Evolutionary conservation across 148 eudicot genomes (phyloP).

Genomic region (Spergularia marina): DNA sequence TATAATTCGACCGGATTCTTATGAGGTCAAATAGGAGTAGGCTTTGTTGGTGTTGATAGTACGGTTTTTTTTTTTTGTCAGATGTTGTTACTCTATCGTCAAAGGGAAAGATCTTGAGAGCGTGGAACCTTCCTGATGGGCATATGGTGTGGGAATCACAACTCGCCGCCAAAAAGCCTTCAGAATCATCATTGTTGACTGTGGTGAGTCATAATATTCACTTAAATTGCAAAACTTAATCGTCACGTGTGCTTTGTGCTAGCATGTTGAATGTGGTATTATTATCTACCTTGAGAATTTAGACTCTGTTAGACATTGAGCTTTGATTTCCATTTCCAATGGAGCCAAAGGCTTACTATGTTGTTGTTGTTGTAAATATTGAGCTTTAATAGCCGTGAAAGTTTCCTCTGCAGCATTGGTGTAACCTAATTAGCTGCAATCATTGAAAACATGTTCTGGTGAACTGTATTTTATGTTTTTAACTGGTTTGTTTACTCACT

Average conservation of each 20-base stretch:
- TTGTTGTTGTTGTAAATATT: background rate
- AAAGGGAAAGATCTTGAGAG: constrained; percentile 76
- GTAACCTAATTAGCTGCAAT: constrained; percentile 3
- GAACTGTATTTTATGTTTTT: background rate
- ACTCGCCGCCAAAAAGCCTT: constrained; percentile 58
- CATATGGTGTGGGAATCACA: constrained; percentile 97
- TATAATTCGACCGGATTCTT: background rate
- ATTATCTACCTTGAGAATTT: constrained; percentile 1
- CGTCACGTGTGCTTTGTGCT: background rate
- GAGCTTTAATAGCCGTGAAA: background rate
- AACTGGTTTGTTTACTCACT: background rate
- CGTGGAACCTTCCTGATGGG: constrained; percentile 99
- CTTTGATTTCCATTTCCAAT: no score
- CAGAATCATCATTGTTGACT: constrained; percentile 60
- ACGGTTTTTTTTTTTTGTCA: constrained; percentile 23
- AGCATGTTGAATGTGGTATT: background rate
- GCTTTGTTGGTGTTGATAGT: background rate
- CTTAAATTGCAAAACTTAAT: background rate
- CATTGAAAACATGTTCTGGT: constrained; percentile 1
- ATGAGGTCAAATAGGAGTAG: no score
- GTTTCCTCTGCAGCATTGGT: background rate
- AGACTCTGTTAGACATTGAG: background rate
- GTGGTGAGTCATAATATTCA: constrained; percentile 51
- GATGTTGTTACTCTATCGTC: constrained; percentile 89
- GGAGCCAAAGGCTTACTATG: no score